Conservation (phyloP, 305 asterid species). For the Fraxinus platypoda region DNA sequence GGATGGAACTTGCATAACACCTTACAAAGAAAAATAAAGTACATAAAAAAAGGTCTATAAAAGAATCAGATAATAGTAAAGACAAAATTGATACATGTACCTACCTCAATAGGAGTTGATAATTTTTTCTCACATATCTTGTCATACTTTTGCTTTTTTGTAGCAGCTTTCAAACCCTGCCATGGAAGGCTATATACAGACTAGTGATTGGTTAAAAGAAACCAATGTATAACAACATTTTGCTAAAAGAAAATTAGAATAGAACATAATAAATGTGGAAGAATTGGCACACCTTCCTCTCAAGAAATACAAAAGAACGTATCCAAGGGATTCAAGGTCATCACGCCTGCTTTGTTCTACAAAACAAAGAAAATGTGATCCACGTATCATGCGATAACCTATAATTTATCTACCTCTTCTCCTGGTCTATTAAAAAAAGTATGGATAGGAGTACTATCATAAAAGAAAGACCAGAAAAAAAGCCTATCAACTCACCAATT, state of each 20-base stretch:
- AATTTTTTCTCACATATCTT: conserved; percentile 90
- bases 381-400: conserved; percentile 12
- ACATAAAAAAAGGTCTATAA: neutral
- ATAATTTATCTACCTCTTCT: conserved; percentile 5
- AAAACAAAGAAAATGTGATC: conserved; percentile 27
- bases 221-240: conserved; percentile 2
- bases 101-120: conserved; percentile 92
- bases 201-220: conserved; percentile 34
- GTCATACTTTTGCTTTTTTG: conserved; percentile 94
- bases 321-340: conserved; percentile 92
- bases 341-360: conserved; percentile 96
- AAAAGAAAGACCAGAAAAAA: neutral
- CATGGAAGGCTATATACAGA: conserved; percentile 80
- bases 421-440: conserved; percentile 8
- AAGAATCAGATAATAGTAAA: conserved; percentile 13
- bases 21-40: conserved; percentile 36
- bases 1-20: conserved; percentile 96
- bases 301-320: conserved; percentile 86
- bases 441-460: neutral
- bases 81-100: conserved; percentile 17
- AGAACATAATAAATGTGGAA: conserved; percentile 4
- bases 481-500: conserved; percentile 52
- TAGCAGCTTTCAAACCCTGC: conserved; percentile 99
- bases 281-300: conserved; percentile 73
- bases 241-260: neutral